A percentile compares a stretch with the other conserved stretches of the same genome.
Conservation (phyloP, 306 rosid genomes). For the Senna tora region DNA sequence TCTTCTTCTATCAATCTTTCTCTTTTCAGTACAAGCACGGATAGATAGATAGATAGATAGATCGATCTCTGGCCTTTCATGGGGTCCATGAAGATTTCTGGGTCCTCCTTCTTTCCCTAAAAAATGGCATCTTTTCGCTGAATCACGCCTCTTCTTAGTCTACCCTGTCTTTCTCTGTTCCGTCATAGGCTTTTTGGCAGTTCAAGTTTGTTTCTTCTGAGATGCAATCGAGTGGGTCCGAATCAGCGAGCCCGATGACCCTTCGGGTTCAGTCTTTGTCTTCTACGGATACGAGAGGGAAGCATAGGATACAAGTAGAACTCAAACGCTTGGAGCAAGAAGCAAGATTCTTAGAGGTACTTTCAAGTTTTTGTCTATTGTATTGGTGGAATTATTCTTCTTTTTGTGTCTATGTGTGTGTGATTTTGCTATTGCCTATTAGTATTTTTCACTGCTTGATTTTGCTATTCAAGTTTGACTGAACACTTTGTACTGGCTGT, state of each 20-base stretch:
- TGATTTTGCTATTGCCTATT: conserved; percentile 19
- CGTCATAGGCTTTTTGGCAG: conserved; percentile 9
- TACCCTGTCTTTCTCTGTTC: conserved; percentile 16
- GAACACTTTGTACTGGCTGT: background rate
- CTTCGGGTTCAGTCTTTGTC: conserved; percentile 73
- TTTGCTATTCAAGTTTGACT: too few relatives aligned
- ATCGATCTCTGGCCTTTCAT: conserved; percentile 34
- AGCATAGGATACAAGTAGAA: conserved; percentile 91
- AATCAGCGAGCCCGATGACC: conserved; percentile 63
- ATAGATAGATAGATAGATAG: conserved; percentile 54
- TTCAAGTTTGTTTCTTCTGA: conserved; percentile 30
- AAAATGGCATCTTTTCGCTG: conserved; percentile 44
- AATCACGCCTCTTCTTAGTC: conserved; percentile 27
- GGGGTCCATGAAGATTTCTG: conserved; percentile 62
- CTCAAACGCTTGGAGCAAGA: conserved; percentile 90
- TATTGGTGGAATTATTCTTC: background rate
- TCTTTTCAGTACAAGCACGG: conserved; percentile 36
- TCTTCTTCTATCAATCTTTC: conserved; percentile 22
- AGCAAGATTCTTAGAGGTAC: conserved; percentile 87
- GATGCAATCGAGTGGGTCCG: conserved; percentile 75
- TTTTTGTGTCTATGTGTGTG: conserved; percentile 30
- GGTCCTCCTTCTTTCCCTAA: conserved; percentile 47
- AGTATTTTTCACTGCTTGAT: conserved; percentile 21
- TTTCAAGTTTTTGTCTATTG: conserved; percentile 32
- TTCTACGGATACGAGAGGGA: conserved; percentile 81